phyloP scores from a whole-genome alignment of 306 rosid species.

The Inga laurina region DNA sequence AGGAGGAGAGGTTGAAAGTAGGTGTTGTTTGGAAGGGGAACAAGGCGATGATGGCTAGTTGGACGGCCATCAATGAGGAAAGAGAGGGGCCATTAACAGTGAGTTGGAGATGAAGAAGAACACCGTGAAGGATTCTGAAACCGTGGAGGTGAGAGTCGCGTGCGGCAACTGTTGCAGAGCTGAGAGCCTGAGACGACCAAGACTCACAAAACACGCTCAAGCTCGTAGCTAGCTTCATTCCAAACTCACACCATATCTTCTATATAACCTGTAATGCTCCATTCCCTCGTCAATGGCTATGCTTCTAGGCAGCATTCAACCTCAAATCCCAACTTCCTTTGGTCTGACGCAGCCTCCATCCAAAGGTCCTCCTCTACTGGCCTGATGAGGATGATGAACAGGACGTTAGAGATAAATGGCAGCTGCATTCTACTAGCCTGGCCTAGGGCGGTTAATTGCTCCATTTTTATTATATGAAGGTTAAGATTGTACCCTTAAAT shows the following conservation, averaged over 20 bases:
- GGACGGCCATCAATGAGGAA: constrained; percentile 12
- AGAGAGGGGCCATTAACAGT: not conserved
- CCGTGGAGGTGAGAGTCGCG: constrained; percentile 40
- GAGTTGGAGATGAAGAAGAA: not conserved
- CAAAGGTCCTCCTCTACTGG: no score
- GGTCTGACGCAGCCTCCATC: not conserved
- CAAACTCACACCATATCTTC: not conserved
- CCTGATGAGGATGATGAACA: no score
- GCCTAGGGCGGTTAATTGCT: no score
- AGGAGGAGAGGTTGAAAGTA: no score
- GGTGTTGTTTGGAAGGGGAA: constrained; percentile 14
- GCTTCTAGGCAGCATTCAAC: constrained; percentile 44
- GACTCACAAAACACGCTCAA: not conserved
- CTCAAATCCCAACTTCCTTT: constrained; percentile 28
- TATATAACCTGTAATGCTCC: not conserved
- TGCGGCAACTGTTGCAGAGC: constrained; percentile 26
- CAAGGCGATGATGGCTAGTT: constrained; percentile 45
- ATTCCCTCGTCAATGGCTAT: constrained; percentile 47
- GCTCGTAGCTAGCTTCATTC: constrained; percentile 17
- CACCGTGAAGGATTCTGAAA: not conserved
- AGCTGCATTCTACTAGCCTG: no score
- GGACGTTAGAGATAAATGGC: no score
- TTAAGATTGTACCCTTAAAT: no score
- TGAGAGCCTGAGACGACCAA: not conserved
- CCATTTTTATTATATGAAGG: no score